phyloP scores from a whole-genome alignment of 1,284 basidiomycete genomes.

The Naganishia sp. region DNA sequence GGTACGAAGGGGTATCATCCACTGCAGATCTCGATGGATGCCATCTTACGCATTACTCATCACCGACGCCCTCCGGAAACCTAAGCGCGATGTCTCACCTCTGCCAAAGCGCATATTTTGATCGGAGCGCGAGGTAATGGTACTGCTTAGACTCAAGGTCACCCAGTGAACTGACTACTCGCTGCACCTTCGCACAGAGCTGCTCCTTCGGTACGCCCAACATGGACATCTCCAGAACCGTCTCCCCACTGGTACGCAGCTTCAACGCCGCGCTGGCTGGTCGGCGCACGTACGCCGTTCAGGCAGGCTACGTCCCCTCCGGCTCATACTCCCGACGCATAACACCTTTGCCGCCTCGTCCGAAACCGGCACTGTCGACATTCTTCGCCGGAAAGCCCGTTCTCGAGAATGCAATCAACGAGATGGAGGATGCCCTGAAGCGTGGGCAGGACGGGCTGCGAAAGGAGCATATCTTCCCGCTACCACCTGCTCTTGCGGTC shows the following conservation, averaged over 20 bases:
- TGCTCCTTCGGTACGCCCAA: background rate
- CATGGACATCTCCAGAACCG: conserved; percentile 20
- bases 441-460: conserved; percentile 65
- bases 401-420: conserved; percentile 72
- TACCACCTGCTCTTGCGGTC: conserved; percentile 68
- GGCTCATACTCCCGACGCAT: conserved; percentile 20
- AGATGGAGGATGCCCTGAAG: conserved; percentile 67
- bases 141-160: no score
- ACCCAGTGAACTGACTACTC: background rate
- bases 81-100: conserved; percentile 12
- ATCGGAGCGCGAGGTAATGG: conserved; percentile 5
- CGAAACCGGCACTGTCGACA: conserved; percentile 62
- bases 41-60: conserved; percentile 3
- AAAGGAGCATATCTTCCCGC: conserved; percentile 69
- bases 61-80: background rate
- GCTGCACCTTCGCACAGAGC: background rate
- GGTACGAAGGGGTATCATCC: background rate
- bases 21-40: background rate
- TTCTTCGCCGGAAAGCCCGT: conserved; percentile 84
- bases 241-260: conserved; percentile 4
- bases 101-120: conserved; percentile 25
- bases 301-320: conserved; percentile 23
- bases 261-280: background rate
- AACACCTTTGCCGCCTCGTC: conserved; percentile 41
- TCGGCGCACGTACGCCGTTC: conserved; percentile 17